Evolutionary conservation across 208 protist species (phyloP).

Genomic region (Trypanosoma rangeli): DNA sequence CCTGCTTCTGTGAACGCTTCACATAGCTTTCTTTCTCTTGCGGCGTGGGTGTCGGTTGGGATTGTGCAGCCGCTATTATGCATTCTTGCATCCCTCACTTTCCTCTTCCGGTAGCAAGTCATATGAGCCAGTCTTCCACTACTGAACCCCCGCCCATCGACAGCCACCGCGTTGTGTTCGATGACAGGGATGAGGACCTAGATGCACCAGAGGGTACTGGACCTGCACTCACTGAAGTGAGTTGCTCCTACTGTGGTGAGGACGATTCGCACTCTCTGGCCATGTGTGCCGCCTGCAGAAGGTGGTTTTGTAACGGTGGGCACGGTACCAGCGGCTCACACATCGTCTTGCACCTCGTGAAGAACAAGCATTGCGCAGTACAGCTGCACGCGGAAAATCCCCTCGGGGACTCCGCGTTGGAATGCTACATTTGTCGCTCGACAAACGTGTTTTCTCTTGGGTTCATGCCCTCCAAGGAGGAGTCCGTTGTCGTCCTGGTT

Average conservation of each 20-base stretch:
- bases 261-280: constrained; percentile 81
- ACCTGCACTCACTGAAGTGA: not conserved
- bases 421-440: constrained; percentile 95
- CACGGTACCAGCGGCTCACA: constrained; percentile 63
- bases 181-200: not conserved
- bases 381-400: constrained; percentile 78
- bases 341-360: constrained; percentile 93
- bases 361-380: constrained; percentile 87
- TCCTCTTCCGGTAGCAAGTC: constrained; percentile 1
- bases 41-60: not conserved
- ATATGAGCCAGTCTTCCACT: not conserved
- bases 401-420: constrained; percentile 91
- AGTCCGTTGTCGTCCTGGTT: constrained; percentile 93
- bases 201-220: not conserved
- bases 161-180: not conserved
- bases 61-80: not conserved
- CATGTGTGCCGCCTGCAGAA: constrained; percentile 71
- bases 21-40: not conserved
- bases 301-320: constrained; percentile 94
- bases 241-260: constrained; percentile 88
- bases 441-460: constrained; percentile 93
- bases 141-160: constrained; percentile 2
- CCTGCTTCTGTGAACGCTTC: not conserved
- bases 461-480: constrained; percentile 93
- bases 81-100: not conserved